These are phyloP conservation scores for Trichosporon coremiiforme DNA, from an alignment of 1,284 basidiomycete genomes.

Conservation along the genomic window DNA sequence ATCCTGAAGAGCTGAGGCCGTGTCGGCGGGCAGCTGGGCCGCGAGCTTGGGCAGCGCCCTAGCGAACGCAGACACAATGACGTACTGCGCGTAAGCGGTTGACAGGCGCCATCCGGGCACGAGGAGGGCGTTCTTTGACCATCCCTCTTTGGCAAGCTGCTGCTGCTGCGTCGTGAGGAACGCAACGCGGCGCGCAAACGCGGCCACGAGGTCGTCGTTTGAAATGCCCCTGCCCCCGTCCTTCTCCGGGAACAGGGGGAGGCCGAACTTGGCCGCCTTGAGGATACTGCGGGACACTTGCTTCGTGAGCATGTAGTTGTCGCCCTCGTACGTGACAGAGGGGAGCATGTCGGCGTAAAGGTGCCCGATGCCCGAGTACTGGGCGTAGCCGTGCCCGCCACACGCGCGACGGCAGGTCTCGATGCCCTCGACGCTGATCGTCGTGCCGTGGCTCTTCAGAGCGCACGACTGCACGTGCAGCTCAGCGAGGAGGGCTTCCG, in stretches of 20 bases:
- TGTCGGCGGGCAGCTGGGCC: not conserved
- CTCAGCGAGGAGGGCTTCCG: slow-evolving; percentile 27
- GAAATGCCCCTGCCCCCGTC: slow-evolving; percentile 57
- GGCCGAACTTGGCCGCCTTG: slow-evolving; percentile 58
- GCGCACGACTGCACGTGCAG: slow-evolving; percentile 27
- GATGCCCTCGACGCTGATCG: slow-evolving; percentile 59
- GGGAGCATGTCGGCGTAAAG: slow-evolving; percentile 62
- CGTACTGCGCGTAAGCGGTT: slow-evolving; percentile 26
- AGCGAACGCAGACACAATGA: slow-evolving; percentile 22
- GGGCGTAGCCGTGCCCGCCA: slow-evolving; percentile 63
- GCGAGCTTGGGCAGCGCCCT: slow-evolving; percentile 19
- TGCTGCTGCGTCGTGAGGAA: slow-evolving; percentile 52
- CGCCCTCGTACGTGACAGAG: slow-evolving; percentile 62
- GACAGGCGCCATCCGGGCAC: slow-evolving; percentile 30
- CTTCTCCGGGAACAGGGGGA: slow-evolving; percentile 27
- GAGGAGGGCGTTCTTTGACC: slow-evolving; percentile 43
- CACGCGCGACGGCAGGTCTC: slow-evolving; percentile 60
- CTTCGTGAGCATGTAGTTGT: slow-evolving; percentile 62
- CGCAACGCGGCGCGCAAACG: slow-evolving; percentile 55
- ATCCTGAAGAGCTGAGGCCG: slow-evolving; percentile 41
- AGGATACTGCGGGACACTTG: slow-evolving; percentile 61
- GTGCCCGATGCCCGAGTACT: slow-evolving; percentile 61
- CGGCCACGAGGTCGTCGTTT: slow-evolving; percentile 61
- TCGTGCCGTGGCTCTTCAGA: slow-evolving; percentile 50
- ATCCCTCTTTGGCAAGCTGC: slow-evolving; percentile 41